These are phyloP conservation scores for Cornus controversa DNA, from an alignment of 148 eudicot genomes.

Conservation along the genomic window DNA sequence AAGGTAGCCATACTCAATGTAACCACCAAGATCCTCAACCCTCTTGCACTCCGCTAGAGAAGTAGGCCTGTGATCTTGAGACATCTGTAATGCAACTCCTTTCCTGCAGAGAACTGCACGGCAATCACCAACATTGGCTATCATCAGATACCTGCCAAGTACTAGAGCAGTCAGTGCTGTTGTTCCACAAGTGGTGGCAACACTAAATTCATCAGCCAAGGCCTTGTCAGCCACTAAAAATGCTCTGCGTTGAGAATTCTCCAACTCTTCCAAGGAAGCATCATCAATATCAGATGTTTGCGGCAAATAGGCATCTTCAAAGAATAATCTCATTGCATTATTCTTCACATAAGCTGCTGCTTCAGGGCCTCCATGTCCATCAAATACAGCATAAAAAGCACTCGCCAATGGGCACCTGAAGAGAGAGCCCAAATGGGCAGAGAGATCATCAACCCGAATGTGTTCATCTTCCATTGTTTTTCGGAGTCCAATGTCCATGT, in stretches of 20 bases:
- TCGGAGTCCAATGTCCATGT: slow-evolving; percentile 46
- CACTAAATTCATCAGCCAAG: slow-evolving; percentile 39
- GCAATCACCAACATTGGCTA: slow-evolving; percentile 74
- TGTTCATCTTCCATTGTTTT: slow-evolving; percentile 48
- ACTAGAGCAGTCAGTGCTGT: slow-evolving; percentile 63
- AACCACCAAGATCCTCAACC: slow-evolving; percentile 50
- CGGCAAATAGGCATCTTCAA: slow-evolving; percentile 48
- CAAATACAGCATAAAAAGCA: slow-evolving; percentile 64
- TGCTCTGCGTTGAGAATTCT: slow-evolving; percentile 30
- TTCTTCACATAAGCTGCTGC: slow-evolving; percentile 46
- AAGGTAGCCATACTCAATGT: slow-evolving; percentile 39
- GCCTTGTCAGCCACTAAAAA: slow-evolving; percentile 49
- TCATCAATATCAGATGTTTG: slow-evolving; percentile 35
- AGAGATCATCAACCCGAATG: slow-evolving; percentile 42
- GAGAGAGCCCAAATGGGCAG: slow-evolving; percentile 31
- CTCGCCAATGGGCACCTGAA: slow-evolving; percentile 37
- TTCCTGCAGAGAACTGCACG: slow-evolving; percentile 62
- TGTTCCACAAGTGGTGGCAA: slow-evolving; percentile 47
- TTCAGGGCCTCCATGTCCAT: slow-evolving; percentile 66
- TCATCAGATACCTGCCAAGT: slow-evolving; percentile 46
- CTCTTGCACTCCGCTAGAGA: slow-evolving; percentile 34
- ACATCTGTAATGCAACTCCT: slow-evolving; percentile 49
- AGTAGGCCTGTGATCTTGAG: slow-evolving; percentile 51
- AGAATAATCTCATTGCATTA: slow-evolving; percentile 45
- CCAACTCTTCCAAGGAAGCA: slow-evolving; percentile 33